phyloP scores from a whole-genome alignment of 768 basidiomycete genomes.

The Xerocomus spinulosus region DNA sequence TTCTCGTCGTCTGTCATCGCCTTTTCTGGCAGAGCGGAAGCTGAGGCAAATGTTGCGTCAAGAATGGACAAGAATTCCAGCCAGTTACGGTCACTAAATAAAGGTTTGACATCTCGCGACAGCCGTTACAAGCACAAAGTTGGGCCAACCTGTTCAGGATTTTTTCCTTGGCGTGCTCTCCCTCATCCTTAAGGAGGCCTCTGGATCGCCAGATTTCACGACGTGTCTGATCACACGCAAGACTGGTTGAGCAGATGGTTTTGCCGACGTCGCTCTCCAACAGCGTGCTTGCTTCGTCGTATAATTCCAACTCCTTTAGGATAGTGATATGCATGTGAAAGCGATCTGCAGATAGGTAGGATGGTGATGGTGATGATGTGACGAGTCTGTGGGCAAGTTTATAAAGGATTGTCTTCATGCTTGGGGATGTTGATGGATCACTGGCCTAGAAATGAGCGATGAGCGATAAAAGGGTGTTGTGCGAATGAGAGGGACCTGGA shows the following conservation, averaged over 20 bases:
- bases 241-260: slow-evolving; percentile 61
- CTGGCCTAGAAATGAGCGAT: slow-evolving; percentile 51
- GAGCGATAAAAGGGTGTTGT: slow-evolving; percentile 7
- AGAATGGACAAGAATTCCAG: slow-evolving; percentile 73
- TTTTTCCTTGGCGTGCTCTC: slow-evolving; percentile 51
- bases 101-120: slow-evolving; percentile 2
- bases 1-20: slow-evolving; percentile 35
- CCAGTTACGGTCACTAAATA: slow-evolving; percentile 77
- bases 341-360: slow-evolving; percentile 65
- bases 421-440: slow-evolving; percentile 54
- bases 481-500: slow-evolving; percentile 52
- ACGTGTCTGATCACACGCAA: slow-evolving; percentile 71
- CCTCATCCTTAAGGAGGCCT: slow-evolving; percentile 58
- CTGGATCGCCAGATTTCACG: slow-evolving; percentile 63
- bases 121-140: slow-evolving; percentile 3
- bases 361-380: slow-evolving; percentile 56
- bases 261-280: slow-evolving; percentile 66
- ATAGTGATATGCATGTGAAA: slow-evolving; percentile 74
- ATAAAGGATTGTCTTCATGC: slow-evolving; percentile 64
- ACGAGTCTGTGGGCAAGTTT: slow-evolving; percentile 76
- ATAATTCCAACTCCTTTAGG: slow-evolving; percentile 61
- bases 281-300: slow-evolving; percentile 66
- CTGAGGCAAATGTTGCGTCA: slow-evolving; percentile 55
- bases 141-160: slow-evolving; percentile 55
- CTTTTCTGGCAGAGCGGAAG: slow-evolving; percentile 23